Evolutionary conservation across 257 asterid species (phyloP), one percentile per base, ranked within the genome.

Genomic region (Craterostigma plantagineum): DNA sequence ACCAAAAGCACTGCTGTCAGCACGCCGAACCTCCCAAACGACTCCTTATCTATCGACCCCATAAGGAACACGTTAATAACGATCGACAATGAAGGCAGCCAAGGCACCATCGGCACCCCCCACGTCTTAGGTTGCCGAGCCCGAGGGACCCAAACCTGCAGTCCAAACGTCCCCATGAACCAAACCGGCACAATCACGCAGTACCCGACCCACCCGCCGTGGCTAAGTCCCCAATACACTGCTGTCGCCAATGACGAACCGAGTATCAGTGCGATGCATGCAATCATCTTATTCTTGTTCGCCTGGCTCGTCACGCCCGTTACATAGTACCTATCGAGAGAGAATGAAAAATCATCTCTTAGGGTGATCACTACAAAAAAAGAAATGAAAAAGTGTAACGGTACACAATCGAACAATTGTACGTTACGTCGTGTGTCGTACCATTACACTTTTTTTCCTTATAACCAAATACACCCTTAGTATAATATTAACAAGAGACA

Each of bases 61-160:
- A 51, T 54, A 37, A 59, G 64, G 38, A 59, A 59, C 18, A 59
- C 52, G 46, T 52, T 59, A 43, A 52, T 59, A 27, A 54, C 64
- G 15, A 59, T 59, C 18, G 64, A 59, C 3, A 38, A 17, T 9
- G 55, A 59, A 7, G 64, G 59, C 16, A 59, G 12, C 59, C 64
- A 59, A 14, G 64, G 64, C 33, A 59, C 64, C 51, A 52, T 36
- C 18, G 64, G 64, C 10, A 52, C 64, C 0, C 64, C 64, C 64
- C 59, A 59, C 11, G 45, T 43, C 51, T 40, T 52, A 0, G 64
- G 59, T 11, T 35, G 23, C 4, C 50, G 35, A 0, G 65, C 65
- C 14, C 49, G 52, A 13, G 65, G 65, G 43, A 60, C 61, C 23
- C 48, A 47, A 34, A 42, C 14, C 43, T 54, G 34, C 14, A 60